Evolutionary conservation across 169 alveolate genomes (phyloP), one percentile per base, ranked within the genome.

Genomic region (Theileria annulata): DNA sequence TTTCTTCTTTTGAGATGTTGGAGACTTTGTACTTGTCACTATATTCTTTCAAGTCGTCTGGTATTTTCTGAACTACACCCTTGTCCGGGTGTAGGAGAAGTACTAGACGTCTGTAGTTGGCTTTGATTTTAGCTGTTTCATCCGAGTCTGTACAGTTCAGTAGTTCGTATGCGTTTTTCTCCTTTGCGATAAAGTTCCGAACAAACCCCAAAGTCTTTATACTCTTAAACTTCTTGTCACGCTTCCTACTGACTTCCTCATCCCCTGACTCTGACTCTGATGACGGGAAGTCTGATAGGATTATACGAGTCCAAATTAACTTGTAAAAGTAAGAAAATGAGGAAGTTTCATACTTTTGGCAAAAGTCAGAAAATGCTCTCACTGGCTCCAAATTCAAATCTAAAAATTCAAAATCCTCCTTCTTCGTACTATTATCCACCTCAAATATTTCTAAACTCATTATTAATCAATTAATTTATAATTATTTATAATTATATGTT

Each of bases 1-100:
- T 85, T 59, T 87, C 91, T 70, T 90, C 92, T 35, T 67, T 79
- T 1, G 90, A 58, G 56, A 90, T 67, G 35, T 59, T 73, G 30
- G 85, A 77, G 15, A 90, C 58, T 62, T 72, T 73, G 76, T 80
- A 87, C 77, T 87, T 90, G 69, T 69, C 81, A 54, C 73, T 86
- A 58, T 87, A 90, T 28, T 87, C 64, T 31, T 74, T 75, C 54
- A 83, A 59, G 54, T 87, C 88, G 19, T 83, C 80, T 31, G 80
- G 86, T 42, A 81, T 88, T 19, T 62, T 71, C 37, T 49, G 70
- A 49, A 79, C 67, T 47, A 54, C 74, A 17, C 87, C 80, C 73
- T 90, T 90, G 76, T 90, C 94, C 0, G 94, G 94, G 60, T 90
- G 94, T 77, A 90, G 77, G 49, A 90, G 60, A 68, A 90, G 76